These are phyloP conservation scores for Sicyos edulis DNA, from an alignment of 306 rosid genomes.

Conservation along the genomic window DNA sequence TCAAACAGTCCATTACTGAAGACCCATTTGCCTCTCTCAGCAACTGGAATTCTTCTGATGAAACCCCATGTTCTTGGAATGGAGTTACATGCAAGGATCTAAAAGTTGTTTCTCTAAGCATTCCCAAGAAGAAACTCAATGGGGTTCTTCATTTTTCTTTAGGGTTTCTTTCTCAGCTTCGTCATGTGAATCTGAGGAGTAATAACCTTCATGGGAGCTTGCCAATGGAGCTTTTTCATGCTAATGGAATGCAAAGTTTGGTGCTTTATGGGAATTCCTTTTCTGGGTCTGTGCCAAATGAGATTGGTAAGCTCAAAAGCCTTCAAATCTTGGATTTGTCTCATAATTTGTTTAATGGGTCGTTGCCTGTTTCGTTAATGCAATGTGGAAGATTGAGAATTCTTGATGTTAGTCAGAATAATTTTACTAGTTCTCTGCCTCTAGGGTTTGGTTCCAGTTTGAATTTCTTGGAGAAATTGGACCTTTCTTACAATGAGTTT, in stretches of 20 bases:
- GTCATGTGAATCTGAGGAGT: slow-evolving; percentile 83
- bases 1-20: slow-evolving; percentile 45
- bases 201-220: slow-evolving; percentile 58
- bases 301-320: slow-evolving; percentile 71
- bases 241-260: slow-evolving; percentile 78
- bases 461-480: too few species aligned
- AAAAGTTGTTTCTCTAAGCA: slow-evolving; percentile 62
- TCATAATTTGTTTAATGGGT: too few species aligned
- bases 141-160: slow-evolving; percentile 75
- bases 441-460: too few species aligned
- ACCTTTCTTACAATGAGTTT: too few species aligned
- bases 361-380: too few species aligned
- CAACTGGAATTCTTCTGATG: slow-evolving; percentile 82
- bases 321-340: slow-evolving; percentile 88
- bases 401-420: too few species aligned
- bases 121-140: slow-evolving; percentile 66
- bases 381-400: too few species aligned
- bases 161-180: slow-evolving; percentile 66
- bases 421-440: too few species aligned
- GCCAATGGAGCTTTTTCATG: slow-evolving; percentile 61
- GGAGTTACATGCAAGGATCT: slow-evolving; percentile 81
- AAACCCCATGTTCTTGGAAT: slow-evolving; percentile 80
- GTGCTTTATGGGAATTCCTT: slow-evolving; percentile 88
- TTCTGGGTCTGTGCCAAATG: slow-evolving; percentile 70
- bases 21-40: slow-evolving; percentile 70